phyloP scores from a whole-genome alignment of 805 yeast genomes.

The Kodamaea fukazawae region DNA sequence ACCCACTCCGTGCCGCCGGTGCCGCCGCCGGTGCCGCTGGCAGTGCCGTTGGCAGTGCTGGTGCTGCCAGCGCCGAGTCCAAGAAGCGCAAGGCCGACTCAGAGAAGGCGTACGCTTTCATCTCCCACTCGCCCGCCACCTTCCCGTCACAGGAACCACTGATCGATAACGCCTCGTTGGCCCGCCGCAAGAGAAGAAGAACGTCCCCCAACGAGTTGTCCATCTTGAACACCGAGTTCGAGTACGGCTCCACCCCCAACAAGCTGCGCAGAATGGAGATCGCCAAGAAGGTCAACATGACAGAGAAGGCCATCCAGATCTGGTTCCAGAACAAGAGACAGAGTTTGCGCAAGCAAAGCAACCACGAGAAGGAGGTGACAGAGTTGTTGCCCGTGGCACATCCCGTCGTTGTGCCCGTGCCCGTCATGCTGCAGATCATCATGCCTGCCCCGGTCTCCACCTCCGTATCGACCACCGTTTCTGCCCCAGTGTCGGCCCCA shows the following conservation, averaged over 20 bases:
- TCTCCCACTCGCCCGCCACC: slow-evolving; percentile 88
- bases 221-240: slow-evolving; percentile 78
- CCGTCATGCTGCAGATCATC: slow-evolving; percentile 1
- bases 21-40: too few species aligned
- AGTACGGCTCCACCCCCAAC: slow-evolving; percentile 76
- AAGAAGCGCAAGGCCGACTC: slow-evolving; percentile 8
- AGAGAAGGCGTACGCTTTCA: slow-evolving; percentile 69
- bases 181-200: slow-evolving; percentile 92
- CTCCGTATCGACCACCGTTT: not conserved
- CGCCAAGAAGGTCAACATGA: slow-evolving; percentile 81
- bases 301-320: slow-evolving; percentile 96
- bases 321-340: slow-evolving; percentile 98
- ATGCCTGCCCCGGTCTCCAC: not conserved
- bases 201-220: slow-evolving; percentile 85
- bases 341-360: slow-evolving; percentile 55
- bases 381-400: slow-evolving; percentile 35
- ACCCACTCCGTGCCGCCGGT: too few species aligned
- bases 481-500: not conserved
- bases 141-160: slow-evolving; percentile 78
- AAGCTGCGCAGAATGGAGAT: slow-evolving; percentile 71
- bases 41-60: too few species aligned
- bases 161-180: slow-evolving; percentile 88
- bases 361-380: slow-evolving; percentile 38
- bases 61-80: slow-evolving; percentile 5
- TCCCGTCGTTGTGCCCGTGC: slow-evolving; percentile 1